Evolutionary conservation across 768 basidiomycete genomes (phyloP).

Genomic region (Hygrophoropsis aurantiaca): DNA sequence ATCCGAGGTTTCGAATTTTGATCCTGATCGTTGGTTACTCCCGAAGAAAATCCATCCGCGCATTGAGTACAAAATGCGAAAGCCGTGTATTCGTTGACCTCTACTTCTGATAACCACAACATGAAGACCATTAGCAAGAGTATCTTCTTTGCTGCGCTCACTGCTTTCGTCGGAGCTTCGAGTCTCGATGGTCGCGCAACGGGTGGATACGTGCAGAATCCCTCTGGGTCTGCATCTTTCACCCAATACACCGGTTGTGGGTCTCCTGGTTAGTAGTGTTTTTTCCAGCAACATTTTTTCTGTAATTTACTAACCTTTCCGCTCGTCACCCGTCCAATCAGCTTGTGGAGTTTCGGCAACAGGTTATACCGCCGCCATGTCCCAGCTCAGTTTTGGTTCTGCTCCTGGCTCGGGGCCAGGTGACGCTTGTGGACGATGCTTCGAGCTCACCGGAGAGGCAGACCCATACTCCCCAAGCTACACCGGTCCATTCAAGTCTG

Average conservation of each 20-base stretch:
- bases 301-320: slow-evolving; percentile 2
- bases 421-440: slow-evolving; percentile 64
- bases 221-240: slow-evolving; percentile 57
- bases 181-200: slow-evolving; percentile 27
- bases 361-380: slow-evolving; percentile 58
- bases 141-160: background rate
- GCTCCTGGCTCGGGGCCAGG: slow-evolving; percentile 49
- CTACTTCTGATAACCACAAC: too few species aligned
- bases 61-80: too few species aligned
- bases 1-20: too few species aligned
- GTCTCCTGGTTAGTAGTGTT: slow-evolving; percentile 38
- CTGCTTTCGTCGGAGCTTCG: slow-evolving; percentile 3
- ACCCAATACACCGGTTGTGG: slow-evolving; percentile 54
- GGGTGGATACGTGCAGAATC: slow-evolving; percentile 53
- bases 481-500: slow-evolving; percentile 50
- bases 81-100: too few species aligned
- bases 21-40: too few species aligned
- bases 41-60: too few species aligned
- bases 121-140: too few species aligned
- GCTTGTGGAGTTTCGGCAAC: slow-evolving; percentile 52
- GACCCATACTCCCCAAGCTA: slow-evolving; percentile 55
- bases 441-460: slow-evolving; percentile 45
- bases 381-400: slow-evolving; percentile 56
- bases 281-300: background rate
- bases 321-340: slow-evolving; percentile 16